phyloP scores from a whole-genome alignment of 1,139 yeast genomes.

The Hansenula anomala region DNA sequence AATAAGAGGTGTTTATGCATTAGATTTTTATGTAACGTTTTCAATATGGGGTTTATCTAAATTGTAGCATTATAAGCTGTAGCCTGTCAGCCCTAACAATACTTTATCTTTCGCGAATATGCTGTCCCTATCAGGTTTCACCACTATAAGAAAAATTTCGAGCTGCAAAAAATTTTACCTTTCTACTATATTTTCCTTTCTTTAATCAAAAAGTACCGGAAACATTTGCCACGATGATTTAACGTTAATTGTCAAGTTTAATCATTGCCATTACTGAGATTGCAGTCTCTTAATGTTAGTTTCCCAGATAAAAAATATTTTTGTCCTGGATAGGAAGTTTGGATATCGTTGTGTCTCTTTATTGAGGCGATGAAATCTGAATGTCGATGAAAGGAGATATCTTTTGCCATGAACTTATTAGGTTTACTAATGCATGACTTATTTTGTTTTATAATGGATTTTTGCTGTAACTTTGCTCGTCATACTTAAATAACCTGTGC shows the following conservation, averaged over 20 bases:
- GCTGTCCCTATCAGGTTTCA: background rate
- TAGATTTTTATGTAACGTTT: too few relatives aligned
- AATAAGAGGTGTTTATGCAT: background rate
- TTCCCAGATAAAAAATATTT: constrained; percentile 19
- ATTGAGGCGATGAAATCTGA: constrained; percentile 19
- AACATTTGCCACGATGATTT: constrained; percentile 27
- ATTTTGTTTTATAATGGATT: too few relatives aligned
- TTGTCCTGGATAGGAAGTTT: constrained; percentile 26
- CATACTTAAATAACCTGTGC: too few relatives aligned
- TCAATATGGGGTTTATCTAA: too few relatives aligned
- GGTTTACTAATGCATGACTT: background rate
- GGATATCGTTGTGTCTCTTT: constrained; percentile 18
- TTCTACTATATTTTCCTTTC: constrained; percentile 15
- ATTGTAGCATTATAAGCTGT: background rate
- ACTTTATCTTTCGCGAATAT: background rate
- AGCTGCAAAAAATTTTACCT: constrained; percentile 1
- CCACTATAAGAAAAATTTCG: constrained; percentile 9
- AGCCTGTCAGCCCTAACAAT: background rate
- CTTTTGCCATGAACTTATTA: background rate
- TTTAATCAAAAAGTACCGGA: constrained; percentile 25
- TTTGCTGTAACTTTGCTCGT: background rate
- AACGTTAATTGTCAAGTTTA: constrained; percentile 20
- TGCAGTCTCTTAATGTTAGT: constrained; percentile 23
- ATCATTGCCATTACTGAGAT: constrained; percentile 26
- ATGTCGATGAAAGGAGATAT: constrained; percentile 27